Conservation (phyloP, 139 green algal species). For the Deuterostichococcus epilithicus region DNA sequence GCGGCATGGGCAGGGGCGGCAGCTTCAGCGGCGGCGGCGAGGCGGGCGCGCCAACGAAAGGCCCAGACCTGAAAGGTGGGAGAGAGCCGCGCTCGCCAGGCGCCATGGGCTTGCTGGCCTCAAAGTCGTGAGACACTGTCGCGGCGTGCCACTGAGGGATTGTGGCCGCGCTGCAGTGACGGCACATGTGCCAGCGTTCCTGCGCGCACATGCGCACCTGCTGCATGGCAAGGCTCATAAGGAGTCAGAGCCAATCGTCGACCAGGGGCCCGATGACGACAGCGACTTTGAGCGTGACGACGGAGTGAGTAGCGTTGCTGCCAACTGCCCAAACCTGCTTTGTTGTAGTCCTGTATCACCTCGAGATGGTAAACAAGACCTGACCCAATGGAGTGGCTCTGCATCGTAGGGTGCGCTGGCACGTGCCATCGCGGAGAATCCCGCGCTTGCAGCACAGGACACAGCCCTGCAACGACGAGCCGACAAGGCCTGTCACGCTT, state of each 20-base stretch:
- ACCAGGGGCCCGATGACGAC: slow-evolving; percentile 15
- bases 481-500: slow-evolving; percentile 11
- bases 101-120: neutral
- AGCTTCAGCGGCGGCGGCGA: slow-evolving; percentile 29
- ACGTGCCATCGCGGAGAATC: slow-evolving; percentile 70
- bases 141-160: neutral
- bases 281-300: slow-evolving; percentile 33
- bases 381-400: neutral
- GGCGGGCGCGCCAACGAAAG: slow-evolving; percentile 12
- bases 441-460: slow-evolving; percentile 56
- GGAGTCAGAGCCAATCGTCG: neutral
- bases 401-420: slow-evolving; percentile 60
- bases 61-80: neutral
- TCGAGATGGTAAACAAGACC: neutral
- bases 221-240: slow-evolving; percentile 32
- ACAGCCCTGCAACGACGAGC: slow-evolving; percentile 31
- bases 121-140: neutral
- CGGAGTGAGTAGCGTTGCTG: slow-evolving; percentile 12
- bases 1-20: slow-evolving; percentile 18
- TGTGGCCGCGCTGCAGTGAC: neutral
- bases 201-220: slow-evolving; percentile 70
- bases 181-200: slow-evolving; percentile 67
- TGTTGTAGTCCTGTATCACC: neutral
- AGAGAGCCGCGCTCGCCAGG: neutral
- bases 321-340: neutral